Evolutionary conservation across 768 basidiomycete genomes (phyloP).

Genomic region (Boletus sp.): DNA sequence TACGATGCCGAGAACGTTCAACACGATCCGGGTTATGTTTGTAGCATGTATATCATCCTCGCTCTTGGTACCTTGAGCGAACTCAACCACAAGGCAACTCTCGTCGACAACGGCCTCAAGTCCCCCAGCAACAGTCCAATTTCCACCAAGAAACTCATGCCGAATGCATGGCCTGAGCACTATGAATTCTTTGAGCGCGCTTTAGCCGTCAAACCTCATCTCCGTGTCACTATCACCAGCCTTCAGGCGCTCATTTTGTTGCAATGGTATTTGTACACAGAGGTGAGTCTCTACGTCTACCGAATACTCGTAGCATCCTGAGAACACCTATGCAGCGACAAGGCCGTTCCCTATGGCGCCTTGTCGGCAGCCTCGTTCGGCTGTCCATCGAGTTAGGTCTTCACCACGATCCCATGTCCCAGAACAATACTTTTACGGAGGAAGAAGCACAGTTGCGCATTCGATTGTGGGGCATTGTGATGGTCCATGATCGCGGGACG

Average conservation of each 20-base stretch:
- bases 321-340: constrained; percentile 55
- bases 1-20: constrained; percentile 55
- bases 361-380: constrained; percentile 81
- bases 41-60: constrained; percentile 72
- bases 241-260: constrained; percentile 80
- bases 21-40: constrained; percentile 76
- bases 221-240: constrained; percentile 79
- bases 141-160: constrained; percentile 59
- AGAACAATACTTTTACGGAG: constrained; percentile 60
- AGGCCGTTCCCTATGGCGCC: constrained; percentile 86
- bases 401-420: constrained; percentile 79
- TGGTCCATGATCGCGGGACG: constrained; percentile 85
- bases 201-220: constrained; percentile 73
- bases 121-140: constrained; percentile 33
- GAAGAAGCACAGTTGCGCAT: constrained; percentile 79
- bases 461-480: constrained; percentile 81
- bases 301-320: constrained; percentile 2
- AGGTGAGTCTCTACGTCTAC: constrained; percentile 45
- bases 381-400: constrained; percentile 81
- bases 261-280: constrained; percentile 89
- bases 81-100: constrained; percentile 67
- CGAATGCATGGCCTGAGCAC: constrained; percentile 67
- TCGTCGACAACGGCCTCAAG: constrained; percentile 46
- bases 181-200: constrained; percentile 85
- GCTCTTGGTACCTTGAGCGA: constrained; percentile 83